phyloP scores from a whole-genome alignment of 371 early-diverging fungal species.

The Entomophthora muscae region DNA sequence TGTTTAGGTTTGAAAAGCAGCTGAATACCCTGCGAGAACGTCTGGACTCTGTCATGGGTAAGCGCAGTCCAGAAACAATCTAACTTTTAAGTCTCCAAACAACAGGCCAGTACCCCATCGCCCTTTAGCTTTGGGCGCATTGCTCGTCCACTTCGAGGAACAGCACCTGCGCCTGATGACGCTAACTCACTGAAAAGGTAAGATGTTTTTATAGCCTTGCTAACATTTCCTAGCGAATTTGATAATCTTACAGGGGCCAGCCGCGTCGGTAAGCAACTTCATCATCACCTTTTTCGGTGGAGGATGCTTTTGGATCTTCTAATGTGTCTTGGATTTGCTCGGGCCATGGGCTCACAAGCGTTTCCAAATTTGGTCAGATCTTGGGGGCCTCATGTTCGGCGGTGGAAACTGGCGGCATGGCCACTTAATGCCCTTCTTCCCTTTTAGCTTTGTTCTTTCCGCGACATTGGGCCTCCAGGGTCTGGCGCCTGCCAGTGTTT shows the following conservation, averaged over 20 bases:
- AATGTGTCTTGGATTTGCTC: slow-evolving; percentile 1
- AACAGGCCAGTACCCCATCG: slow-evolving; percentile 1
- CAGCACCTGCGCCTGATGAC: slow-evolving; percentile 11
- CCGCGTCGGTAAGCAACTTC: slow-evolving; percentile 4
- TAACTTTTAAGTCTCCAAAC: not conserved
- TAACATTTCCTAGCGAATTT: slow-evolving; percentile 1
- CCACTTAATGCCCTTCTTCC: not conserved
- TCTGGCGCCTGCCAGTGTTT: not conserved
- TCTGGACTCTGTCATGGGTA: slow-evolving; percentile 53
- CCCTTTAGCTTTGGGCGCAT: slow-evolving; percentile 62
- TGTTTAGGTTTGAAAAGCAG: slow-evolving; percentile 53
- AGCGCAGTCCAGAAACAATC: not conserved
- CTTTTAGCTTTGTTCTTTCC: not conserved
- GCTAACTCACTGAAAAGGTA: not conserved
- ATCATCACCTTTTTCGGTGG: slow-evolving; percentile 2
- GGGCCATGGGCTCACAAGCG: not conserved
- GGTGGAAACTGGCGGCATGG: not conserved
- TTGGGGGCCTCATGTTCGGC: slow-evolving; percentile 1
- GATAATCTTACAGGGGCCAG: slow-evolving; percentile 6
- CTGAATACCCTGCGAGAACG: slow-evolving; percentile 57
- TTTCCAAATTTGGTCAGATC: not conserved
- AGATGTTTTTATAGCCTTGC: not conserved
- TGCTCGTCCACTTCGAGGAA: slow-evolving; percentile 82
- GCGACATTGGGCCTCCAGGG: not conserved
- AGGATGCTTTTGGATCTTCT: slow-evolving; percentile 4